A percentile compares a stretch with the other conserved stretches of the same genome.
These are phyloP conservation scores for Diutina catenulata DNA, from an alignment of 1,139 yeast species.

Conservation along the genomic window DNA sequence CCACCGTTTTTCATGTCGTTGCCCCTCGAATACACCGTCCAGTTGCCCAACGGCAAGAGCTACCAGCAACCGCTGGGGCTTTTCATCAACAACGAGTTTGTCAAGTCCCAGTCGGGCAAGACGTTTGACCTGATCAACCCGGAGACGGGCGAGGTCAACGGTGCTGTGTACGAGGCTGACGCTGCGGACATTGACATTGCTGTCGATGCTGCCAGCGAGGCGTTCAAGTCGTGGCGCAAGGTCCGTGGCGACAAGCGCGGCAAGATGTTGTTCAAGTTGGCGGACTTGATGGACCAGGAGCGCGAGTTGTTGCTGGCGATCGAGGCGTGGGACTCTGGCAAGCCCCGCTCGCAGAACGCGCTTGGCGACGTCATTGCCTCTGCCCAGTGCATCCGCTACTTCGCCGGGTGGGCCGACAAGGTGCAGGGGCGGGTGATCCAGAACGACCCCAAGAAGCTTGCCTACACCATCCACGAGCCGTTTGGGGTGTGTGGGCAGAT, in stretches of 20 bases:
- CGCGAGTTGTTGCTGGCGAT: slow-evolving; percentile 49
- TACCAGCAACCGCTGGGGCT: slow-evolving; percentile 67
- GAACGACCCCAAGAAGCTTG: slow-evolving; percentile 50
- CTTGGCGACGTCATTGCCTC: slow-evolving; percentile 49
- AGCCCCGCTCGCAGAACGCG: slow-evolving; percentile 44
- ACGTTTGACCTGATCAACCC: slow-evolving; percentile 55
- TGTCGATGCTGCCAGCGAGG: slow-evolving; percentile 59
- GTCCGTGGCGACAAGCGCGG: slow-evolving; percentile 45
- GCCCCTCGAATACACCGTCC: slow-evolving; percentile 30
- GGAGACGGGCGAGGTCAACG: slow-evolving; percentile 55
- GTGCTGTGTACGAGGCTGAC: slow-evolving; percentile 56
- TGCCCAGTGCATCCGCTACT: slow-evolving; percentile 48
- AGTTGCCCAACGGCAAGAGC: slow-evolving; percentile 43
- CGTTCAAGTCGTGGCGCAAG: slow-evolving; percentile 44
- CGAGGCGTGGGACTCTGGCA: slow-evolving; percentile 78
- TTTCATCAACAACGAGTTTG: slow-evolving; percentile 74
- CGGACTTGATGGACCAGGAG: slow-evolving; percentile 46
- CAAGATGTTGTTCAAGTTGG: slow-evolving; percentile 41
- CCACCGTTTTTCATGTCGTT: slow-evolving; percentile 14
- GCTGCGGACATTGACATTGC: slow-evolving; percentile 66
- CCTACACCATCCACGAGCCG: slow-evolving; percentile 68
- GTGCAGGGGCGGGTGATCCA: slow-evolving; percentile 58
- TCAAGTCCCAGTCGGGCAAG: slow-evolving; percentile 48
- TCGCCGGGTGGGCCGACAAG: slow-evolving; percentile 82
- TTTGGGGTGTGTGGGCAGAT: slow-evolving; percentile 72